These are phyloP conservation scores for Colletotrichum karsti DNA, from an alignment of 2,329 filamentous ascomycete species.

Conservation along the genomic window DNA sequence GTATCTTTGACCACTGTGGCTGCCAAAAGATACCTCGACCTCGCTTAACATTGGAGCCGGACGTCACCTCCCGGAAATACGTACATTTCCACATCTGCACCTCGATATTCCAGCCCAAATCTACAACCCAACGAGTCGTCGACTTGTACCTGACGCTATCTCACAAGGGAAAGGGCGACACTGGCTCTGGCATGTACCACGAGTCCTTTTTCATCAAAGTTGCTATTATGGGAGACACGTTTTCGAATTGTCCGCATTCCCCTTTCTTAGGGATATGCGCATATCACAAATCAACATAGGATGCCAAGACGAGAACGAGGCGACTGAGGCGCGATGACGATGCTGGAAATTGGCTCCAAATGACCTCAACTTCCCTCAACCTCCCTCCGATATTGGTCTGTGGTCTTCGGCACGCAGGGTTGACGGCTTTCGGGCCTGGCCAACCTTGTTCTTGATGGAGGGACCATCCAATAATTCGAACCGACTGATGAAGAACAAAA, in stretches of 20 bases:
- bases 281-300: not conserved
- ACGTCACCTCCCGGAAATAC: not conserved
- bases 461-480: slow-evolving; percentile 3
- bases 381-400: too few relatives aligned
- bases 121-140: not conserved
- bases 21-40: not conserved
- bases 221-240: not conserved
- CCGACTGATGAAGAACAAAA: not conserved
- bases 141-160: slow-evolving; percentile 24
- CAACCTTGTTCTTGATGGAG: slow-evolving; percentile 9
- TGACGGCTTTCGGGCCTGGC: not conserved
- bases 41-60: not conserved
- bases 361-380: too few relatives aligned
- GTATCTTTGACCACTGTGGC: not conserved
- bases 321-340: not conserved
- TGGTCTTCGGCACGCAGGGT: not conserved
- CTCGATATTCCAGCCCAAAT: not conserved
- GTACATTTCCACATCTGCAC: not conserved
- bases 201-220: not conserved
- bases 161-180: not conserved
- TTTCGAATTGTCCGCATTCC: not conserved
- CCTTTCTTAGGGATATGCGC: not conserved
- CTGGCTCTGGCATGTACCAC: not conserved
- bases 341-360: not conserved
- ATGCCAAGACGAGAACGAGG: not conserved